Evolutionary conservation across 2,329 filamentous ascomycete species (phyloP).

Genomic region (Blastomyces gilchristii): DNA sequence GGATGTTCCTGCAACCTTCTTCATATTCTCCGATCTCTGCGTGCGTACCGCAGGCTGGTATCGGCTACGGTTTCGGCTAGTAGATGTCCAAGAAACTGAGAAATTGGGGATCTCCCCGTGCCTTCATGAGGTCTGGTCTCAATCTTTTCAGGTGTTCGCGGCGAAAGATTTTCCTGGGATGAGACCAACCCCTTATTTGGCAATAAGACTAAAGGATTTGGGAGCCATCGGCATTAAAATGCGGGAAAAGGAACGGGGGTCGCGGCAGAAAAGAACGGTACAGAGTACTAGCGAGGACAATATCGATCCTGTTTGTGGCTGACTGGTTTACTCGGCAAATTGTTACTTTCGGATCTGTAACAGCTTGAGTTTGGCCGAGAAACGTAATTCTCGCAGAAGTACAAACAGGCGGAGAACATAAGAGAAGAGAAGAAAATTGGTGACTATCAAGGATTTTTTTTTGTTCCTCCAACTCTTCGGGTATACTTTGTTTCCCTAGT

Average conservation of each 20-base stretch:
- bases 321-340: neutral
- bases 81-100: conserved; percentile 30
- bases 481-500: neutral
- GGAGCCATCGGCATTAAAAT: conserved; percentile 35
- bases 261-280: neutral
- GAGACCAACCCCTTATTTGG: conserved; percentile 31
- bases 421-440: too few relatives aligned
- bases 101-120: conserved; percentile 30
- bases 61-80: conserved; percentile 37
- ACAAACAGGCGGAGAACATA: neutral
- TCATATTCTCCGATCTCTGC: conserved; percentile 40
- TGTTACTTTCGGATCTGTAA: neutral
- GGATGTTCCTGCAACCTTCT: conserved; percentile 33
- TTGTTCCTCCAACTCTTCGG: neutral
- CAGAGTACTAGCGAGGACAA: neutral
- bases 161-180: conserved; percentile 39
- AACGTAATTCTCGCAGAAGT: neutral
- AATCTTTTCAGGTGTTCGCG: conserved; percentile 34
- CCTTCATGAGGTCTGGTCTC: conserved; percentile 32
- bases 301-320: neutral
- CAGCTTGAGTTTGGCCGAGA: neutral
- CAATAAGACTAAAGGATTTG: conserved; percentile 31
- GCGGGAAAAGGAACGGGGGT: conserved; percentile 22
- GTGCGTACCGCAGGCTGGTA: conserved; percentile 38
- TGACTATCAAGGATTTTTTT: neutral